Evolutionary conservation across 2,329 filamentous ascomycete genomes (phyloP).

Genomic region (Hypoxylon sp.): DNA sequence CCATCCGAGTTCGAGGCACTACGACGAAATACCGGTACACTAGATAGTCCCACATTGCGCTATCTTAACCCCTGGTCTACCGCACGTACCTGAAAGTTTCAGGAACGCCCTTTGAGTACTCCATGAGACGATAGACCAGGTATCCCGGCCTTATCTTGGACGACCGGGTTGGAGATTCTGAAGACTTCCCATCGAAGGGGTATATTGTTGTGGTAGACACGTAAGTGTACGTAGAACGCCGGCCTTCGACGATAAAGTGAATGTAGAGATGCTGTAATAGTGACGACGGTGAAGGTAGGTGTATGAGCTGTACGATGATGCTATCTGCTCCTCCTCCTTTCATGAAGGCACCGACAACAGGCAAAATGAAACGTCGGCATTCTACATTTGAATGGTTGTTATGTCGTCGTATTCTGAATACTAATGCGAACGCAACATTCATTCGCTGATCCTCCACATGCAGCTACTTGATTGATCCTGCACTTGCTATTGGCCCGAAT

Average conservation of each 20-base stretch:
- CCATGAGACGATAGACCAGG: conserved; percentile 29
- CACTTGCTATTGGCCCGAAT: conserved; percentile 27
- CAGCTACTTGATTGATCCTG: conserved; percentile 21
- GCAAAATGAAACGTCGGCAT: conserved; percentile 11
- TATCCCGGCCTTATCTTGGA: conserved; percentile 27
- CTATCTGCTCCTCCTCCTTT: neutral
- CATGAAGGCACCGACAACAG: neutral
- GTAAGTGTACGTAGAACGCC: neutral
- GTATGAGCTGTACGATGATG: conserved; percentile 2
- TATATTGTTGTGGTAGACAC: neutral
- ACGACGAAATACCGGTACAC: conserved; percentile 21
- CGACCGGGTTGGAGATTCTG: conserved; percentile 1
- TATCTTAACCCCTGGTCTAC: conserved; percentile 37
- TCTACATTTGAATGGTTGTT: conserved; percentile 5
- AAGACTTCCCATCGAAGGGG: neutral
- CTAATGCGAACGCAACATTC: conserved; percentile 36
- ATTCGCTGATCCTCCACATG: conserved; percentile 29
- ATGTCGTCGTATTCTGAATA: conserved; percentile 32
- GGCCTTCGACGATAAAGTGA: neutral
- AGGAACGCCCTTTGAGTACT: conserved; percentile 28
- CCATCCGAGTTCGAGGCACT: conserved; percentile 13
- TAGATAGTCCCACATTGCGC: conserved; percentile 29
- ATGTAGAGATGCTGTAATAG: conserved; percentile 1
- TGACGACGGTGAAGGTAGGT: neutral
- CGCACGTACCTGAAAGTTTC: conserved; percentile 38